phyloP scores from a whole-genome alignment of 2,329 filamentous ascomycete genomes.

The Aureobasidium musti region DNA sequence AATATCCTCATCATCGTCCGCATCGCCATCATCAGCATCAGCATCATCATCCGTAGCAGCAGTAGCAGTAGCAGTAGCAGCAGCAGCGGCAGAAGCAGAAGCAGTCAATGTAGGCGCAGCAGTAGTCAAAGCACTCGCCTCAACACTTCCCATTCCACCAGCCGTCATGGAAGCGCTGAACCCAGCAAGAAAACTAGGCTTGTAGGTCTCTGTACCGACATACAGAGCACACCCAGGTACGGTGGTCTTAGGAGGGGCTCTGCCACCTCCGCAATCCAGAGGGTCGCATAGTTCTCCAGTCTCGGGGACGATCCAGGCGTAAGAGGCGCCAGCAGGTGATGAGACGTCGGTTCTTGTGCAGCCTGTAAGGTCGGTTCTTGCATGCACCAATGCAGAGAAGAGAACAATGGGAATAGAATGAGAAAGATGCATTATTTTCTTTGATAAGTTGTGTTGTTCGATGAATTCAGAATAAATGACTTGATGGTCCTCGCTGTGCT shows the following conservation, averaged over 20 bases:
- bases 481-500: neutral
- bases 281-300: constrained; percentile 65
- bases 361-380: constrained; percentile 45
- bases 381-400: constrained; percentile 33
- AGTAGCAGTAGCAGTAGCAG: neutral
- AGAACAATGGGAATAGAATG: neutral
- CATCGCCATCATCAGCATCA: neutral
- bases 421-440: neutral
- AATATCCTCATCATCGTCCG: no score
- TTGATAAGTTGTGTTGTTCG: neutral
- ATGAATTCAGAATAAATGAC: no score
- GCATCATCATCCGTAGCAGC: neutral
- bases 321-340: constrained; percentile 48
- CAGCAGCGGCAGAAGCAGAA: neutral
- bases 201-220: constrained; percentile 58
- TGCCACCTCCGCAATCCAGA: constrained; percentile 68
- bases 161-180: constrained; percentile 31
- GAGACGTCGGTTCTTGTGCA: constrained; percentile 49
- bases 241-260: constrained; percentile 55
- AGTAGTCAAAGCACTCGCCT: neutral
- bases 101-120: neutral
- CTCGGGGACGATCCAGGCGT: constrained; percentile 63
- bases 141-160: neutral
- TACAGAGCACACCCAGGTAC: constrained; percentile 63
- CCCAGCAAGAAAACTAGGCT: constrained; percentile 52